Percentiles rank a stretch among this genome's conserved stretches.
These are phyloP conservation scores for Ogataea populi-albae DNA, from an alignment of 805 yeast species.

Conservation along the genomic window DNA sequence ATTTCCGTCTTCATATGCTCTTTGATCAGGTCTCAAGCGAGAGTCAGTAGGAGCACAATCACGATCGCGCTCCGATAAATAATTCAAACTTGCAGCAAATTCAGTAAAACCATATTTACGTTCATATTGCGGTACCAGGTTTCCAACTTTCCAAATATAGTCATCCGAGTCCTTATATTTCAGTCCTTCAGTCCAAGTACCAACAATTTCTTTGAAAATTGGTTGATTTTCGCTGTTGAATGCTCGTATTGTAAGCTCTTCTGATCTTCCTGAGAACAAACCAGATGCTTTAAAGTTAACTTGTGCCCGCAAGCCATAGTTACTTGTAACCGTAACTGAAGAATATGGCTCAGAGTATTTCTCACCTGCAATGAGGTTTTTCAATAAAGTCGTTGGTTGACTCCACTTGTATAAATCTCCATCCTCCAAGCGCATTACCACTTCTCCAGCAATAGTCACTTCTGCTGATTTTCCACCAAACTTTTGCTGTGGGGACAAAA, in stretches of 20 bases:
- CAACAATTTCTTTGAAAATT: conserved; percentile 42
- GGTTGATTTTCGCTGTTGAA: conserved; percentile 36
- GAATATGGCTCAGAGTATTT: conserved; percentile 86
- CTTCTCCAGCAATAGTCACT: conserved; percentile 68
- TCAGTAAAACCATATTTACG: conserved; percentile 82
- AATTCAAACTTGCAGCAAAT: conserved; percentile 79
- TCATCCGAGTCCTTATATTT: conserved; percentile 39
- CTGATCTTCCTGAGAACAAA: conserved; percentile 84
- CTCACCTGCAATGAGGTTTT: conserved; percentile 92
- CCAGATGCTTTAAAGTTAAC: conserved; percentile 76
- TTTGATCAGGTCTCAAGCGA: conserved; percentile 83
- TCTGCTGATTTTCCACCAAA: conserved; percentile 96
- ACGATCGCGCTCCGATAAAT: conserved; percentile 68
- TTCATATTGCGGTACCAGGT: conserved; percentile 53
- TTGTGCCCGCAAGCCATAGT: conserved; percentile 65
- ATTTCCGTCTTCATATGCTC: conserved; percentile 65
- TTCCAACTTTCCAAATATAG: conserved; percentile 70
- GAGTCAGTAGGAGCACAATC: conserved; percentile 86
- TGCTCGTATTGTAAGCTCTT: conserved; percentile 51
- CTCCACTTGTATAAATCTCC: conserved; percentile 79
- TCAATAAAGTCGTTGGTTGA: conserved; percentile 78
- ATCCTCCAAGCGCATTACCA: conserved; percentile 52
- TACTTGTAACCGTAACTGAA: conserved; percentile 60
- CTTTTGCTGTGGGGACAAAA: conserved; percentile 77
- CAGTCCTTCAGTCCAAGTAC: conserved; percentile 82